phyloP scores from a whole-genome alignment of 73 alveolate species.

The Tetrahymena thermophila region DNA sequence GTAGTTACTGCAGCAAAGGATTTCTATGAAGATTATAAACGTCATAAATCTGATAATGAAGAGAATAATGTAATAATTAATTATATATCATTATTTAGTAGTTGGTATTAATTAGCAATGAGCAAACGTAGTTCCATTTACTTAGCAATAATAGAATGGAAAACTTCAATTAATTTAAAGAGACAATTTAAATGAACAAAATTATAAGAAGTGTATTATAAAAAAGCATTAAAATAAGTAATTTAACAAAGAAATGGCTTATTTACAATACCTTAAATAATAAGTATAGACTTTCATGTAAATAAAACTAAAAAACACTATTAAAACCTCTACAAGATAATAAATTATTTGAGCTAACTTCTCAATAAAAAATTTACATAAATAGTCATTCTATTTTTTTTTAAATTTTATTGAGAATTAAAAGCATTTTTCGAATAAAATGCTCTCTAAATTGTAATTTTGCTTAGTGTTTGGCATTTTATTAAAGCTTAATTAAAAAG shows the following conservation, averaged over 20 bases:
- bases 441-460: not conserved
- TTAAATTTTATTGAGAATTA: not conserved
- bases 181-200: too few relatives aligned
- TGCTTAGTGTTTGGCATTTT: not conserved
- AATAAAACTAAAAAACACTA: not conserved
- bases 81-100: not conserved
- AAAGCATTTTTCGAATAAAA: too few relatives aligned
- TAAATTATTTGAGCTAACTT: not conserved
- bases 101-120: not conserved
- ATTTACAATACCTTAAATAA: not conserved
- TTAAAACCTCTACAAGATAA: not conserved
- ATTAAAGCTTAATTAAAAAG: not conserved
- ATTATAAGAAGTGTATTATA: too few relatives aligned
- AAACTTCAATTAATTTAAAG: too few relatives aligned
- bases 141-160: too few relatives aligned
- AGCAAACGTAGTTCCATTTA: too few relatives aligned
- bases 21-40: conserved; percentile 89
- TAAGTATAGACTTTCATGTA: not conserved
- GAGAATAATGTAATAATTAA: conserved; percentile 68
- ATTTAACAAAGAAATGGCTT: too few relatives aligned
- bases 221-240: too few relatives aligned
- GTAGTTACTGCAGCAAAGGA: conserved; percentile 83
- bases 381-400: not conserved
- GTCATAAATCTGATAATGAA: conserved; percentile 81
- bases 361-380: not conserved